A percentile compares a stretch with the other conserved stretches of the same genome.
Conservation (phyloP, 1,284 basidiomycete genomes). For the Cutaneotrichosporon daszewskae region DNA sequence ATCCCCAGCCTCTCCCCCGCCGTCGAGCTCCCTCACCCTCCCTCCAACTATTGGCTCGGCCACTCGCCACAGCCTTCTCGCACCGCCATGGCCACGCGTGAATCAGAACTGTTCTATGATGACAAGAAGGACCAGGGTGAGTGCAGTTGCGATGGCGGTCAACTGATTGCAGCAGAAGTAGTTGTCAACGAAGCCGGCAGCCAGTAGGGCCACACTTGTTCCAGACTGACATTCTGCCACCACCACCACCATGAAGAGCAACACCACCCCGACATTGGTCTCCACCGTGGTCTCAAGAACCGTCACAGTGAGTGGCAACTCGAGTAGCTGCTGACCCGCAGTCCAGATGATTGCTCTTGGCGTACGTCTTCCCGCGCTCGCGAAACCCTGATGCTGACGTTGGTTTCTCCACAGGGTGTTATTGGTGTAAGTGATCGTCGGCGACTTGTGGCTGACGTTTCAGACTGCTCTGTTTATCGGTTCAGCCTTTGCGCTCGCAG, state of each 20-base stretch:
- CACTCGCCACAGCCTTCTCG: background rate
- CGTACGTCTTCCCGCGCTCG: slow-evolving; percentile 2
- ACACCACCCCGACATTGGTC: too few species aligned
- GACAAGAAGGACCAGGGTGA: slow-evolving; percentile 5
- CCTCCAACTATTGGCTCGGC: too few species aligned
- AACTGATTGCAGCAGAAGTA: background rate
- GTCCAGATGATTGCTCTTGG: slow-evolving; percentile 20
- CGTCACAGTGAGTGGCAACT: slow-evolving; percentile 13
- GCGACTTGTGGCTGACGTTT: background rate
- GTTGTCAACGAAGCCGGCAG: background rate
- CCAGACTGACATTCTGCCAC: too few species aligned
- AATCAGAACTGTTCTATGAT: background rate
- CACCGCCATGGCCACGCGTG: background rate
- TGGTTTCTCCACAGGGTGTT: slow-evolving; percentile 7
- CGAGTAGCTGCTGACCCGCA: background rate
- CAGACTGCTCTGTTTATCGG: slow-evolving; percentile 18
- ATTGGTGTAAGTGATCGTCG: slow-evolving; percentile 7
- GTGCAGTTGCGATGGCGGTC: background rate
- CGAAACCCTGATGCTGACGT: slow-evolving; percentile 1
- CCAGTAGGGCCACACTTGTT: background rate
- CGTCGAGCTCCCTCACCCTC: too few species aligned
- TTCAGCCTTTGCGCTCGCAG: slow-evolving; percentile 14
- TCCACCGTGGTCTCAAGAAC: slow-evolving; percentile 19
- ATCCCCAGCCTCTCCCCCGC: too few species aligned
- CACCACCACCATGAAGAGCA: too few species aligned